These are phyloP conservation scores for Eutrema heterophyllum DNA, from an alignment of 345 rosid species.

Conservation along the genomic window DNA sequence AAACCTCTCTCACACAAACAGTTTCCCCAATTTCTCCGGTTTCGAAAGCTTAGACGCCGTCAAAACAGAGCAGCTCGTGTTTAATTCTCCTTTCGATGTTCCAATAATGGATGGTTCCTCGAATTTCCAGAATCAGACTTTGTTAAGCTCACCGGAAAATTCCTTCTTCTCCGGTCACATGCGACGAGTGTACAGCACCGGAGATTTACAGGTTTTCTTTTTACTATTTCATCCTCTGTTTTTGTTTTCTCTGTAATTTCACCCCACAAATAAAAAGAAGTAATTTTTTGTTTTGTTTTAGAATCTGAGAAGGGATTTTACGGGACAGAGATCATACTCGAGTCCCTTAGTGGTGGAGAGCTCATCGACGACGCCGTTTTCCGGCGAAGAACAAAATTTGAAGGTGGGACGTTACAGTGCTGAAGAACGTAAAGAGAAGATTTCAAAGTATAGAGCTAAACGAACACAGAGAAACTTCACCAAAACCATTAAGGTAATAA, in stretches of 20 bases:
- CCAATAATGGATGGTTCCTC: conserved; percentile 48
- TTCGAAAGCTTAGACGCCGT: conserved; percentile 36
- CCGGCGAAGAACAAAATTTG: conserved; percentile 49
- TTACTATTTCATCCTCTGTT: not conserved
- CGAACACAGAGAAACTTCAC: conserved; percentile 88
- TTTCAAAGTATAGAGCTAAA: conserved; percentile 89
- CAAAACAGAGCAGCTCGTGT: conserved; percentile 44
- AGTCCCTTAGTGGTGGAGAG: conserved; percentile 27
- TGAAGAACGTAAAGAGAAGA: conserved; percentile 83
- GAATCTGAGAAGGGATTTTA: conserved; percentile 20
- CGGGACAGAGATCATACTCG: conserved; percentile 23
- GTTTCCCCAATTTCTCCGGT: conserved; percentile 34
- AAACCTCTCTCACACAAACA: conserved; percentile 45
- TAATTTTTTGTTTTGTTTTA: not conserved
- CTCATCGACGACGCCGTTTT: conserved; percentile 21
- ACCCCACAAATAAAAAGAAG: not conserved
- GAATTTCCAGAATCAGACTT: conserved; percentile 37
- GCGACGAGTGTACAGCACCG: conserved; percentile 78
- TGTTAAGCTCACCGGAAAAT: conserved; percentile 53
- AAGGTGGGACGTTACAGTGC: conserved; percentile 79
- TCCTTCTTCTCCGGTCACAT: conserved; percentile 47
- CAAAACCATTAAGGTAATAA: conserved; percentile 80
- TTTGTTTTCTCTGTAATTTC: not conserved
- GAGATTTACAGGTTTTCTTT: conserved; percentile 60
- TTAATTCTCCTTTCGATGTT: conserved; percentile 36